phyloP scores from a whole-genome alignment of 2,329 filamentous ascomycete species.

The Alternaria conjuncta region DNA sequence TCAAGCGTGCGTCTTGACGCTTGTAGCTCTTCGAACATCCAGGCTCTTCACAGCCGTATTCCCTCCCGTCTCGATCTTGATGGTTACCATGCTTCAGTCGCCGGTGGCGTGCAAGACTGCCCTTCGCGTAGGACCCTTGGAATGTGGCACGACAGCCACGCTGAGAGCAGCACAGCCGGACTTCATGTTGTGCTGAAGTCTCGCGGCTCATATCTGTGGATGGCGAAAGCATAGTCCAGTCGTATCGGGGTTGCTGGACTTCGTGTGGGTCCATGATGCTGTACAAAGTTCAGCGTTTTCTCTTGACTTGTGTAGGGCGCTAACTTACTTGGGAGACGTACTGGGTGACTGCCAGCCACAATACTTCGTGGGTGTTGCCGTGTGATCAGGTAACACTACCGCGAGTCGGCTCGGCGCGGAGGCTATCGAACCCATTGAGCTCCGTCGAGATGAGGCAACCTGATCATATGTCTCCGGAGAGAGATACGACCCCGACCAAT shows the following conservation, averaged over 20 bases:
- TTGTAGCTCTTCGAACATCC: slow-evolving; percentile 8
- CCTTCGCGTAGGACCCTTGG: not conserved
- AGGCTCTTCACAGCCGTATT: not conserved
- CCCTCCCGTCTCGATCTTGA: not conserved
- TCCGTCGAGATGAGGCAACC: not conserved
- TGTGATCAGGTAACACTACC: no score
- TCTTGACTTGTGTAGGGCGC: not conserved
- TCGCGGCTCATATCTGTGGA: not conserved
- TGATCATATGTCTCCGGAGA: not conserved
- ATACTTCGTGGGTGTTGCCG: no score
- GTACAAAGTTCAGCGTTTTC: not conserved
- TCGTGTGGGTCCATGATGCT: not conserved
- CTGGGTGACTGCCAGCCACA: no score
- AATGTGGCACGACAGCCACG: not conserved
- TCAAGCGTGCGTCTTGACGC: slow-evolving; percentile 12
- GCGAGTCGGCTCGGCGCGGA: not conserved
- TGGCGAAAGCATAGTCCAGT: not conserved
- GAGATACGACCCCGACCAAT: not conserved
- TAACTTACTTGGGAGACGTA: not conserved
- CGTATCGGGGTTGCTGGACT: not conserved
- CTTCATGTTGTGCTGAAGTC: not conserved
- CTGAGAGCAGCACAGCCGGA: not conserved
- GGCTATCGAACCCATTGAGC: not conserved
- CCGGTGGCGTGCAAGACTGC: slow-evolving; percentile 4
- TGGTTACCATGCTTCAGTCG: slow-evolving; percentile 1